Evolutionary conservation across 2,329 filamentous ascomycete genomes (phyloP).

Genomic region (Dryadomyces sulphureus): DNA sequence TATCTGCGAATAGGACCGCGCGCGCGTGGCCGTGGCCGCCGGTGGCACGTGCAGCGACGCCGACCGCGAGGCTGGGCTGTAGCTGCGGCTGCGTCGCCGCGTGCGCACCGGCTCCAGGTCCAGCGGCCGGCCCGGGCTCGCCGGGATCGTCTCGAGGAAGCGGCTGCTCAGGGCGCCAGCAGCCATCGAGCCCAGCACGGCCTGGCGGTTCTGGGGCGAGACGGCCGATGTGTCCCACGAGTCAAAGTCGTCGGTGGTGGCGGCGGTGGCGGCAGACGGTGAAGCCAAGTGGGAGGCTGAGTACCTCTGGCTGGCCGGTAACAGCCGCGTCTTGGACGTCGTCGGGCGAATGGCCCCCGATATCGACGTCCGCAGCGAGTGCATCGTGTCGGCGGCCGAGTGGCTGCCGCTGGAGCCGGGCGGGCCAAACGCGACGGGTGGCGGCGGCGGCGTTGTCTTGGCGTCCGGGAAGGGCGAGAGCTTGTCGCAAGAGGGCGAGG

Average conservation of each 20-base stretch:
- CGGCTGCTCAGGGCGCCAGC: slow-evolving; percentile 13
- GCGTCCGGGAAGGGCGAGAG: too few species aligned
- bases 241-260: slow-evolving; percentile 50
- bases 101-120: slow-evolving; percentile 37
- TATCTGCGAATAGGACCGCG: slow-evolving; percentile 13
- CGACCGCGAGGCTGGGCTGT: slow-evolving; percentile 25
- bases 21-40: not conserved
- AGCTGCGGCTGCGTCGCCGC: slow-evolving; percentile 33
- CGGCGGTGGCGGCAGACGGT: slow-evolving; percentile 20
- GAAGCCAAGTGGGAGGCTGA: slow-evolving; percentile 28
- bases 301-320: slow-evolving; percentile 21
- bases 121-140: slow-evolving; percentile 44
- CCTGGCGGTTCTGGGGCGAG: slow-evolving; percentile 45
- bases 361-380: slow-evolving; percentile 32
- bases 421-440: slow-evolving; percentile 16
- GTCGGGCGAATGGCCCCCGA: slow-evolving; percentile 37
- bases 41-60: slow-evolving; percentile 11
- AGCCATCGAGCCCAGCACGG: slow-evolving; percentile 34
- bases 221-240: slow-evolving; percentile 61
- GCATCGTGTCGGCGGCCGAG: slow-evolving; percentile 29
- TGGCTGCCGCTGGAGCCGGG: slow-evolving; percentile 29
- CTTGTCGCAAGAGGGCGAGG: too few species aligned
- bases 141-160: slow-evolving; percentile 57
- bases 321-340: slow-evolving; percentile 39
- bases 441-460: too few species aligned